Conservation (phyloP, 78 protist species). For the Speleostelium caveatum region DNA sequence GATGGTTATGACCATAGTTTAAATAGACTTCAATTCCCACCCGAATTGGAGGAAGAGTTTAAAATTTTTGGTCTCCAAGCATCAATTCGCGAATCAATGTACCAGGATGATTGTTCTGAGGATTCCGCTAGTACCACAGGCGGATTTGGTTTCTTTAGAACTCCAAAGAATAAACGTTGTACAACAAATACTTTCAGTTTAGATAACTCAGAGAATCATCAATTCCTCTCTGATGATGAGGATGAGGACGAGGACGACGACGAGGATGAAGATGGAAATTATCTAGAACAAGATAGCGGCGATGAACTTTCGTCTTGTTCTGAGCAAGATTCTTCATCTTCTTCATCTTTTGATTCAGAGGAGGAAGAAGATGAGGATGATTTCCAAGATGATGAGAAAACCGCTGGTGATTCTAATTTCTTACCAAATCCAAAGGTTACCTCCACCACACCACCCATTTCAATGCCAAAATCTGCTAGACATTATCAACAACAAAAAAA, state of each 20-base stretch:
- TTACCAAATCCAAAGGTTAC: constrained; percentile 15
- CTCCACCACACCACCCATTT: constrained; percentile 59
- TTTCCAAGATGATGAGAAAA: not conserved
- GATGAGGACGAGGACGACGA: not conserved
- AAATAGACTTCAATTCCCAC: constrained; percentile 55
- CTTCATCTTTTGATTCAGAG: not conserved
- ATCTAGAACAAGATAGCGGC: not conserved
- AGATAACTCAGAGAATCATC: constrained; percentile 10
- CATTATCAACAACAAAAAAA: not conserved
- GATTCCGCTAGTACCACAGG: constrained; percentile 7
- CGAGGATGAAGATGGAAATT: not conserved
- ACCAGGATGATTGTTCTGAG: not conserved
- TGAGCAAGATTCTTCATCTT: not conserved
- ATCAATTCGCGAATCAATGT: constrained; percentile 19
- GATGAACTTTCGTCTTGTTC: not conserved
- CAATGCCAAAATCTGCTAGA: constrained; percentile 37
- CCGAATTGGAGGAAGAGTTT: constrained; percentile 39
- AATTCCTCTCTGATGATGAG: not conserved
- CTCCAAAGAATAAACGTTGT: constrained; percentile 43
- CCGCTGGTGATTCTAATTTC: not conserved
- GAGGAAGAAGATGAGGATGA: constrained; percentile 9
- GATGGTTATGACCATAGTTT: constrained; percentile 38
- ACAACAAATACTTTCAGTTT: constrained; percentile 30
- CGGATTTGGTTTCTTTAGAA: constrained; percentile 18
- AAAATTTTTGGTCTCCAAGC: constrained; percentile 2